These are phyloP conservation scores for Panellus pusillus DNA, from an alignment of 768 basidiomycete genomes.

Conservation along the genomic window DNA sequence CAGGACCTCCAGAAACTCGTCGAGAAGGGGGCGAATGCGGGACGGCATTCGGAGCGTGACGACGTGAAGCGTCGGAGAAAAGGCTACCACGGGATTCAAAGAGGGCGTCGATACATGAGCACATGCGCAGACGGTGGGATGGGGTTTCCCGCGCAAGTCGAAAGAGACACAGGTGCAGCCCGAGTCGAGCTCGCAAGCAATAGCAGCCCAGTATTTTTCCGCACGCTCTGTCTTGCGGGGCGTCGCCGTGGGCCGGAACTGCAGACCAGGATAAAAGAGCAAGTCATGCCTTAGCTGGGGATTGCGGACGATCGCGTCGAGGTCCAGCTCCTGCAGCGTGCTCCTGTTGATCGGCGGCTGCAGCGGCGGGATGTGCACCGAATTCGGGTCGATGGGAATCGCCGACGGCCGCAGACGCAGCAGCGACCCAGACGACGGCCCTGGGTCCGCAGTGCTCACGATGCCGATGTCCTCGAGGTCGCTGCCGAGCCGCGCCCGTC, in stretches of 20 bases:
- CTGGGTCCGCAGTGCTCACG: slow-evolving; percentile 41
- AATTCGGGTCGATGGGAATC: slow-evolving; percentile 43
- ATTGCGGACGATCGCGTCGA: slow-evolving; percentile 83
- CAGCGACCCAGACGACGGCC: slow-evolving; percentile 46
- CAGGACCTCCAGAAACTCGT: slow-evolving; percentile 79
- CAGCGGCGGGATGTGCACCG: slow-evolving; percentile 64
- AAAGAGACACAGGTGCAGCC: slow-evolving; percentile 87
- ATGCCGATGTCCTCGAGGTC: slow-evolving; percentile 50
- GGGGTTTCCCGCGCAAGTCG: slow-evolving; percentile 57
- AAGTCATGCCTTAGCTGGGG: slow-evolving; percentile 94
- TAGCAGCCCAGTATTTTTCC: slow-evolving; percentile 84
- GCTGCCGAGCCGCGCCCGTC: slow-evolving; percentile 34
- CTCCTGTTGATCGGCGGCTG: slow-evolving; percentile 80
- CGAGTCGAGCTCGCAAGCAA: slow-evolving; percentile 71
- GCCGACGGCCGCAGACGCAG: slow-evolving; percentile 34
- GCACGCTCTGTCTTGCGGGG: slow-evolving; percentile 69
- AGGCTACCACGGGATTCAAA: slow-evolving; percentile 42
- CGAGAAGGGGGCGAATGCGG: slow-evolving; percentile 66
- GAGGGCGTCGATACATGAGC: slow-evolving; percentile 42
- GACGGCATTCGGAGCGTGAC: slow-evolving; percentile 70
- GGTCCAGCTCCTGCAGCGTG: slow-evolving; percentile 82
- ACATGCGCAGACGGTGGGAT: slow-evolving; percentile 57
- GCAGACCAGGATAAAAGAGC: slow-evolving; percentile 82
- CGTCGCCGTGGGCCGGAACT: slow-evolving; percentile 77
- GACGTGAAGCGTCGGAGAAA: slow-evolving; percentile 42